These are phyloP conservation scores for Psophocarpus tetragonolobus DNA, from an alignment of 306 rosid species.

Conservation along the genomic window DNA sequence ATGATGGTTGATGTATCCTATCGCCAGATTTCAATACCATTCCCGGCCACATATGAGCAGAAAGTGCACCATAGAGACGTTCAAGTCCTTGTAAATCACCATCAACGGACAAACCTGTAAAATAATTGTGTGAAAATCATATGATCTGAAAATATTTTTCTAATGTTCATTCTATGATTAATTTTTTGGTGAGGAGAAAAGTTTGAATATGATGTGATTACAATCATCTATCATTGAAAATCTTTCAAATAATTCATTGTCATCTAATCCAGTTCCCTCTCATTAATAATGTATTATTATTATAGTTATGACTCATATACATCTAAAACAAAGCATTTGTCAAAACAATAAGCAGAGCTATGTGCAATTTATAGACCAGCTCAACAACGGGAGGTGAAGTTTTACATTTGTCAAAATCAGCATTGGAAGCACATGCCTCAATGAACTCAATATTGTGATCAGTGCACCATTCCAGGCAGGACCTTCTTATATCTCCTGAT, in stretches of 20 bases:
- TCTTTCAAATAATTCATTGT: constrained; percentile 14
- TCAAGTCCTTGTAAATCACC: constrained; percentile 93
- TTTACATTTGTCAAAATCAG: constrained; percentile 83
- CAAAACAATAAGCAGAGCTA: background rate
- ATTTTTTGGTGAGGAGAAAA: background rate
- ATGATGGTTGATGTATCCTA: constrained; percentile 62
- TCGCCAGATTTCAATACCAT: constrained; percentile 85
- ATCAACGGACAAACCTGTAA: constrained; percentile 74
- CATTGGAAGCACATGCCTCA: constrained; percentile 83
- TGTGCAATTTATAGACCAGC: constrained; percentile 12
- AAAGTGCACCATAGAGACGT: constrained; percentile 83
- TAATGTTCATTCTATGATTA: background rate
- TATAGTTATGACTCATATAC: background rate
- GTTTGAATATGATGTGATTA: background rate
- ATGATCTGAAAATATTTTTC: background rate
- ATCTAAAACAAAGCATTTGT: constrained; percentile 14
- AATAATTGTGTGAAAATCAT: constrained; percentile 1
- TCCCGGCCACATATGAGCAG: constrained; percentile 97
- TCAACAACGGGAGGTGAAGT: constrained; percentile 24
- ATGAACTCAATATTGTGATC: constrained; percentile 77
- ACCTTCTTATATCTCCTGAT: constrained; percentile 53
- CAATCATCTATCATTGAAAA: background rate
- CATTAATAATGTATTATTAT: background rate
- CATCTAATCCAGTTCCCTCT: background rate
- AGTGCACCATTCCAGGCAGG: constrained; percentile 79